These are phyloP conservation scores for Phytophthora kernoviae DNA, from an alignment of 352 stramenopile genomes.

Conservation along the genomic window DNA sequence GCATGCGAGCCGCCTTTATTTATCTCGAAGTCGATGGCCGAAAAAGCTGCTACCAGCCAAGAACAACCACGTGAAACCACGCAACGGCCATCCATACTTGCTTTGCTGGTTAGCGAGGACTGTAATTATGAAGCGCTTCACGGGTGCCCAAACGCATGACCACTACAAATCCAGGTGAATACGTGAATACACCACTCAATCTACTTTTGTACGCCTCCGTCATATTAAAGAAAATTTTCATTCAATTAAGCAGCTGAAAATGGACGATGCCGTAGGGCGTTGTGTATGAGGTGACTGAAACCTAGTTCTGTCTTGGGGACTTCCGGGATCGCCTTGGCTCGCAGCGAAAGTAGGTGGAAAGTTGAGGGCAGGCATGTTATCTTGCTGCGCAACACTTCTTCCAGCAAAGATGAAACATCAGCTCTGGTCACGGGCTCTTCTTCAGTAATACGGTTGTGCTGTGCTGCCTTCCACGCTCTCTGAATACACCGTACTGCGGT, in stretches of 20 bases:
- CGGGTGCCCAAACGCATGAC: too few relatives aligned
- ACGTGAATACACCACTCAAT: too few relatives aligned
- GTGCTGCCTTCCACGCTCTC: constrained; percentile 25
- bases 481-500: constrained; percentile 37
- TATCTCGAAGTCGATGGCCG: too few relatives aligned
- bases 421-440: neutral
- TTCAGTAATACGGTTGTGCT: constrained; percentile 4
- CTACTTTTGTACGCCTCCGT: too few relatives aligned
- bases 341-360: constrained; percentile 9
- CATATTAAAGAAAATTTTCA: too few relatives aligned
- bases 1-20: too few relatives aligned
- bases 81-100: neutral
- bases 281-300: constrained; percentile 11
- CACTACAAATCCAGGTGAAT: too few relatives aligned
- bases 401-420: neutral
- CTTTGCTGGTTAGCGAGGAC: too few relatives aligned
- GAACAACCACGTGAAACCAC: constrained; percentile 18
- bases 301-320: neutral
- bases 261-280: constrained; percentile 1
- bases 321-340: constrained; percentile 1
- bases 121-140: too few relatives aligned
- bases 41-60: too few relatives aligned
- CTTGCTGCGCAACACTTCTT: neutral
- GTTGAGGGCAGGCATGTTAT: constrained; percentile 3
- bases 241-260: too few relatives aligned